Percentiles rank a stretch among this genome's conserved stretches.
These are phyloP conservation scores for Naegleria fowleri DNA, from an alignment of 208 protist species.

Conservation along the genomic window DNA sequence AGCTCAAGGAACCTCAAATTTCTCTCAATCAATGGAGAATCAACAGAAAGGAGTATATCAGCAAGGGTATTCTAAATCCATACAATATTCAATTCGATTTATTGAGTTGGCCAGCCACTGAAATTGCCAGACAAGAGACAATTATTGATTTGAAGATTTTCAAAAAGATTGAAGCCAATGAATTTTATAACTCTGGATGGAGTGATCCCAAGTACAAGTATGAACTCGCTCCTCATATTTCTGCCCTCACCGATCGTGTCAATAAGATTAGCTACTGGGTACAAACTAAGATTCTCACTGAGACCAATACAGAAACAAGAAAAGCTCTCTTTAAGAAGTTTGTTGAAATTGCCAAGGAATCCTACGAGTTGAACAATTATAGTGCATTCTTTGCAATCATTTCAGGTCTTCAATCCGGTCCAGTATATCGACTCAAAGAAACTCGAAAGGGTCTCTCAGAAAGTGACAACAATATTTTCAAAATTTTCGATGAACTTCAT, in stretches of 20 bases:
- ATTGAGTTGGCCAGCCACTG: background rate
- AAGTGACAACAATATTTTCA: slow-evolving; percentile 25
- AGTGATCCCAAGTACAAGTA: background rate
- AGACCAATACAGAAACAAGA: background rate
- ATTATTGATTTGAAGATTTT: slow-evolving; percentile 36
- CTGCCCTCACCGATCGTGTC: slow-evolving; percentile 41
- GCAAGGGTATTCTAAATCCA: background rate
- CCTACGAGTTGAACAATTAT: slow-evolving; percentile 35
- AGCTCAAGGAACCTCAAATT: background rate
- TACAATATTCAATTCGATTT: slow-evolving; percentile 16
- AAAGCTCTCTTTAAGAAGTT: slow-evolving; percentile 37
- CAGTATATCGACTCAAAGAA: slow-evolving; percentile 39
- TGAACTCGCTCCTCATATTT: slow-evolving; percentile 33
- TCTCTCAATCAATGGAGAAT: background rate
- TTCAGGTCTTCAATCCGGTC: slow-evolving; percentile 26
- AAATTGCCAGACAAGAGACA: slow-evolving; percentile 33
- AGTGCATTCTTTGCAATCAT: slow-evolving; percentile 39
- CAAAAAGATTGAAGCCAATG: slow-evolving; percentile 37
- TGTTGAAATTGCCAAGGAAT: slow-evolving; percentile 35
- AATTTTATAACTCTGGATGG: slow-evolving; percentile 30
- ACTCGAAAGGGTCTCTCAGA: slow-evolving; percentile 31
- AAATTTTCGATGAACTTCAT: slow-evolving; percentile 28
- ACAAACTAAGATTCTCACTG: slow-evolving; percentile 32
- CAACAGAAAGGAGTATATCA: background rate
- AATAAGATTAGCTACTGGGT: slow-evolving; percentile 32